Base-by-base conservation (phyloP, 2,329 filamentous ascomycete genomes). In the Epichloe gansuensis region DNA sequence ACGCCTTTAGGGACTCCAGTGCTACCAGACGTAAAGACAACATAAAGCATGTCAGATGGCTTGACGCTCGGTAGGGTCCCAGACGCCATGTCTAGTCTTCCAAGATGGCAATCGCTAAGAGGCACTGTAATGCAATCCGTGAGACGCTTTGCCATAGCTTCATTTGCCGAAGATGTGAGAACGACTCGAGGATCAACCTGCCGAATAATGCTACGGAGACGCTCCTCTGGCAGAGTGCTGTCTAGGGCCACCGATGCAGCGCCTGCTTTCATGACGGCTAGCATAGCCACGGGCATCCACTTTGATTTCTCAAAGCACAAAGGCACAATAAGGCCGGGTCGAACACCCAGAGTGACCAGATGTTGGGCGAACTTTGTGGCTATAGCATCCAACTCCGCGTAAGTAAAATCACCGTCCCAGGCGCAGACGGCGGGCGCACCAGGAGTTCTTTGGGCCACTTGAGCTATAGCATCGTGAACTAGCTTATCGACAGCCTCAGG, bases 261-360 rank as follows among this genome's bases (percentile, higher is more conserved):
- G 11, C 66, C 67, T 39, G 66, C 62, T 51, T 67, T 68, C 37
- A 70, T 52, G 0, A 68, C 61, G 4, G 56, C 65, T 9, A 70
- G 54, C 55, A 67, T 62, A 1, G 62, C 61, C 2, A 68, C 60
- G 8, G 60, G 46, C 1, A 58, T 59, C 63, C 62, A 69, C 41
- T 57, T 59, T 3, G 65, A 68, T 54, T 69, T 70, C 31, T 67
- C 64, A 47, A 69, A 68, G 42, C 59, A 65, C n/a, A 69, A 54
- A 1, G 65, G 65, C 11, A 67, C 60, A 7, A 63, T 35, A 0
- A 44, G 50, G 23, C 59, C 65, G 1, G 56, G 55, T n/a, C 54
- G 47, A 21, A 68, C 56, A 11, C 62, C 62, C 2, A 43, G 12
- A 2, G 37, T 34, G 3, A 38, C 48, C 8, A 61, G 48, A 12